A percentile compares a stretch with the other conserved stretches of the same genome.
Evolutionary conservation across 2,329 filamentous ascomycete species (phyloP).

Genomic region (Calycina herbarum): DNA sequence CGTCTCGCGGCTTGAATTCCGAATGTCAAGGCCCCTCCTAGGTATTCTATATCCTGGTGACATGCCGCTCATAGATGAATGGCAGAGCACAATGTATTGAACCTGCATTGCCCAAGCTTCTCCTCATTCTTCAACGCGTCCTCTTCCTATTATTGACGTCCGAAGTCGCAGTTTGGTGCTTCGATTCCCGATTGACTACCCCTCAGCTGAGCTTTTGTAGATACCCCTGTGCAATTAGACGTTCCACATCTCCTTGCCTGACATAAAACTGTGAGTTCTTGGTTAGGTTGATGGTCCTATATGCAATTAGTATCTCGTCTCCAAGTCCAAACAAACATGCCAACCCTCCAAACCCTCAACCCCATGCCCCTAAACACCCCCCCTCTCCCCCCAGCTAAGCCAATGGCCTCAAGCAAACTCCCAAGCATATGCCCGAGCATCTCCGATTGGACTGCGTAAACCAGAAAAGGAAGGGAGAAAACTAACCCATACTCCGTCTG

Average conservation of each 20-base stretch:
- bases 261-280: slow-evolving; percentile 99
- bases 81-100: not conserved
- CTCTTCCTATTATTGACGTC: not conserved
- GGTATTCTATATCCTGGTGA: not conserved
- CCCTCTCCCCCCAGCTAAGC: not conserved
- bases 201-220: slow-evolving; percentile 81
- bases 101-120: not conserved
- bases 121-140: not conserved
- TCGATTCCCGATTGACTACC: not conserved
- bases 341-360: not conserved
- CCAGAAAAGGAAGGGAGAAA: not conserved
- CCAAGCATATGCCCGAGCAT: too few relatives aligned
- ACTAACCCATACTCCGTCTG: slow-evolving; percentile 97
- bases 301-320: slow-evolving; percentile 4
- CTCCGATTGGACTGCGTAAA: not conserved
- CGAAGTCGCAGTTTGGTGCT: slow-evolving; percentile 3
- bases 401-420: not conserved
- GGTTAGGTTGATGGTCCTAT: slow-evolving; percentile 87
- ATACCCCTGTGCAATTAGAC: slow-evolving; percentile 91
- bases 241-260: slow-evolving; percentile 90
- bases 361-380: not conserved
- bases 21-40: not conserved
- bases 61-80: not conserved
- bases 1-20: slow-evolving; percentile 8
- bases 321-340: not conserved